These are phyloP conservation scores for Ogataea ramenticola DNA, from an alignment of 805 yeast species.

Conservation along the genomic window DNA sequence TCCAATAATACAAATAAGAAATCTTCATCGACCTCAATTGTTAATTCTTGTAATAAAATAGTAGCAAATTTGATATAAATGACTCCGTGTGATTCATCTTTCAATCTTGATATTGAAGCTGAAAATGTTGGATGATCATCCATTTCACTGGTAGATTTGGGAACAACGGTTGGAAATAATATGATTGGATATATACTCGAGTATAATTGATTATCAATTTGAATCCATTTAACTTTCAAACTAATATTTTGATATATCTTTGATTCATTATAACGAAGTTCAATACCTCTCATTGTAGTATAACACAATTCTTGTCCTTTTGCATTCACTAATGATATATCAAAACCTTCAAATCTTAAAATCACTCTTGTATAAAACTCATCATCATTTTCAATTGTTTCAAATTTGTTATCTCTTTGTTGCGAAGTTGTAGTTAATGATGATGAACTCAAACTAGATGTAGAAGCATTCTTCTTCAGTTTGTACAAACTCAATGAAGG, in stretches of 20 bases:
- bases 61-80: constrained; percentile 89
- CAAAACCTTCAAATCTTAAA: constrained; percentile 75
- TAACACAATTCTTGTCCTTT: constrained; percentile 75
- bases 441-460: constrained; percentile 21
- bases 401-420: constrained; percentile 46
- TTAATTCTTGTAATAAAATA: constrained; percentile 78
- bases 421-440: constrained; percentile 2
- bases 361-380: constrained; percentile 45
- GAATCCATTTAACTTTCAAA: constrained; percentile 87
- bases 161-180: constrained; percentile 83
- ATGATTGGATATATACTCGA: constrained; percentile 87
- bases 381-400: constrained; percentile 46
- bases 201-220: constrained; percentile 83
- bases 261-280: constrained; percentile 73
- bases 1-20: constrained; percentile 77
- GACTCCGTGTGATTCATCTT: constrained; percentile 89
- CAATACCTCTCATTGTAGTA: constrained; percentile 74
- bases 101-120: constrained; percentile 73
- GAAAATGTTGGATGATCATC: constrained; percentile 87
- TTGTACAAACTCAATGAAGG: constrained; percentile 72
- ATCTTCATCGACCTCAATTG: constrained; percentile 91
- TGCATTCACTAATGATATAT: constrained; percentile 74
- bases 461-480: constrained; percentile 27
- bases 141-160: constrained; percentile 77
- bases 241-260: constrained; percentile 76